These are phyloP conservation scores for Senecio squalidus DNA, from an alignment of 140 eudicot species.

Conservation along the genomic window DNA sequence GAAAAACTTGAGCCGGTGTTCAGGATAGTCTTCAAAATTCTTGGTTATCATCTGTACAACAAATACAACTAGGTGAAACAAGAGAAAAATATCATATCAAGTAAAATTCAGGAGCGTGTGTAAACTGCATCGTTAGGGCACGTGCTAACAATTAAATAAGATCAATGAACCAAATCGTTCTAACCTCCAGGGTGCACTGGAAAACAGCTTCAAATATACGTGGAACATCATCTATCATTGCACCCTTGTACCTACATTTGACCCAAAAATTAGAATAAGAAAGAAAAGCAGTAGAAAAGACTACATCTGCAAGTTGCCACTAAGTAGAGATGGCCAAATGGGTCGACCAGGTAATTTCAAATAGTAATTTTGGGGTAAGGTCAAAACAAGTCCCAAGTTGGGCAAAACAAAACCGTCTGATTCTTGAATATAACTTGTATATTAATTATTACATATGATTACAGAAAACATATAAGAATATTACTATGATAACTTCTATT, in stretches of 20 bases:
- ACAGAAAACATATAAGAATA: no score
- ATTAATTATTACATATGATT: no score
- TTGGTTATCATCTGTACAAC: conserved; percentile 85
- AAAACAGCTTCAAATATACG: conserved; percentile 95
- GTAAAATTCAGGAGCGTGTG: not conserved
- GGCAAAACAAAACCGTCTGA: no score
- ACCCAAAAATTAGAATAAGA: not conserved
- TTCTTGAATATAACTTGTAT: no score
- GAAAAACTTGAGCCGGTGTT: conserved; percentile 95
- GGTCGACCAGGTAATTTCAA: no score
- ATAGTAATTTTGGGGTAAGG: no score
- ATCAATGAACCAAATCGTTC: conserved; percentile 1
- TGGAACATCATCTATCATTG: conserved; percentile 97
- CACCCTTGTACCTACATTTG: conserved; percentile 62
- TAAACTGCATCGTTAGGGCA: not conserved
- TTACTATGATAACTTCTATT: no score
- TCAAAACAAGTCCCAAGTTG: no score
- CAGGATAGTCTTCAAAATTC: conserved; percentile 99
- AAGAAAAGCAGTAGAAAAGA: not conserved
- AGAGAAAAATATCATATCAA: not conserved
- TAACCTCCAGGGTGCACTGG: conserved; percentile 95
- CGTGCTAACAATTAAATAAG: not conserved
- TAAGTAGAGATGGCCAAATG: not conserved
- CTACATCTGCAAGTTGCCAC: not conserved
- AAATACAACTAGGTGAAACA: conserved; percentile 13